A percentile compares a stretch with the other conserved stretches of the same genome.
Evolutionary conservation across 1,284 basidiomycete species (phyloP).

Genomic region (Hortiboletus rubellus): DNA sequence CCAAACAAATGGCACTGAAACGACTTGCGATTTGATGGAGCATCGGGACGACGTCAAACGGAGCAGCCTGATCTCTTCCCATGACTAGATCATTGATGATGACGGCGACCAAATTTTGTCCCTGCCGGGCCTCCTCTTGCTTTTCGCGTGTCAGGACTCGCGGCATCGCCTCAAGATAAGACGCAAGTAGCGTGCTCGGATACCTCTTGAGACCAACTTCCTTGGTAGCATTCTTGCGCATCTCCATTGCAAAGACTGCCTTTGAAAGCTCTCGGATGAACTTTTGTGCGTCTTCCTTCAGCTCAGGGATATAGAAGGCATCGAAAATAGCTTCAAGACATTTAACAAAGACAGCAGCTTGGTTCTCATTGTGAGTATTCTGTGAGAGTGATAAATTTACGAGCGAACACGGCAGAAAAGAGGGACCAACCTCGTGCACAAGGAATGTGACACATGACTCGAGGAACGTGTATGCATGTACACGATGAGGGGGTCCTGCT

Average conservation of each 20-base stretch:
- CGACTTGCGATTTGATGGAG: conserved; percentile 79
- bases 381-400: conserved; percentile 33
- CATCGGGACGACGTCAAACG: conserved; percentile 60
- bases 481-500: conserved; percentile 50
- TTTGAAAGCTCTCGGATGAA: conserved; percentile 69
- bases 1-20: conserved; percentile 83
- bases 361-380: conserved; percentile 73
- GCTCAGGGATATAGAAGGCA: conserved; percentile 69
- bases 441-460: conserved; percentile 75
- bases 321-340: conserved; percentile 82
- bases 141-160: conserved; percentile 68
- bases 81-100: conserved; percentile 73
- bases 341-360: conserved; percentile 71
- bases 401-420: not conserved
- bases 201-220: conserved; percentile 56
- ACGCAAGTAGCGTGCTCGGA: conserved; percentile 62
- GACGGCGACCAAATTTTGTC: conserved; percentile 57
- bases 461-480: conserved; percentile 78
- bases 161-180: conserved; percentile 78
- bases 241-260: conserved; percentile 67
- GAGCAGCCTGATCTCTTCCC: conserved; percentile 46
- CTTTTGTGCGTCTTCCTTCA: conserved; percentile 66
- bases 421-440: conserved; percentile 65
- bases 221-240: conserved; percentile 55
- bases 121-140: conserved; percentile 57